Conservation (phyloP, 192 early-diverging fungal genomes). For the Paraglomus brasilianum region DNA sequence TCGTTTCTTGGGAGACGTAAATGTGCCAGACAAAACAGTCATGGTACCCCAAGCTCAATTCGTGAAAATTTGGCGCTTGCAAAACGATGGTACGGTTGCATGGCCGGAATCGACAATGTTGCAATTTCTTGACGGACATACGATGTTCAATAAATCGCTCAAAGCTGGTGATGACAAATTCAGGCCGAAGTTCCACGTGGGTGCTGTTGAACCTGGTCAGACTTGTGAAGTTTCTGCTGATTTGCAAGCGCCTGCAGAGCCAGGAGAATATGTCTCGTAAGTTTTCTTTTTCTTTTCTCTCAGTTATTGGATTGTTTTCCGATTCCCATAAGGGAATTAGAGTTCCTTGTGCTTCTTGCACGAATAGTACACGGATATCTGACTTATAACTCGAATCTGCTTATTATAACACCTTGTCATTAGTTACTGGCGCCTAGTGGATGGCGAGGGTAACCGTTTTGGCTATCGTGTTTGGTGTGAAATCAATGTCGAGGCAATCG, state of each 20-base stretch:
- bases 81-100: conserved; percentile 50
- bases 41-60: conserved; percentile 55
- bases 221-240: conserved; percentile 61
- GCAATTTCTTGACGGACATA: conserved; percentile 55
- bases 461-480: conserved; percentile 69
- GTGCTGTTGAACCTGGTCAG: conserved; percentile 50
- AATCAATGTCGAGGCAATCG: conserved; percentile 54
- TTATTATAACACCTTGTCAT: not conserved
- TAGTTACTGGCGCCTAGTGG: conserved; percentile 58
- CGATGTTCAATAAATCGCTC: conserved; percentile 40
- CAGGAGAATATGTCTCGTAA: conserved; percentile 58
- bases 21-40: conserved; percentile 60
- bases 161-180: conserved; percentile 31
- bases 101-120: conserved; percentile 64
- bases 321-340: no score
- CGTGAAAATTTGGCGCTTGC: conserved; percentile 72
- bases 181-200: conserved; percentile 39
- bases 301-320: not conserved
- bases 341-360: no score
- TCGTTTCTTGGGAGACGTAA: conserved; percentile 65
- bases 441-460: conserved; percentile 59
- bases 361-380: no score
- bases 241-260: conserved; percentile 56
- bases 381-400: not conserved
- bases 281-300: not conserved